These are phyloP conservation scores for Cladosporium colombiae DNA, from an alignment of 2,329 filamentous ascomycete species.

Conservation along the genomic window DNA sequence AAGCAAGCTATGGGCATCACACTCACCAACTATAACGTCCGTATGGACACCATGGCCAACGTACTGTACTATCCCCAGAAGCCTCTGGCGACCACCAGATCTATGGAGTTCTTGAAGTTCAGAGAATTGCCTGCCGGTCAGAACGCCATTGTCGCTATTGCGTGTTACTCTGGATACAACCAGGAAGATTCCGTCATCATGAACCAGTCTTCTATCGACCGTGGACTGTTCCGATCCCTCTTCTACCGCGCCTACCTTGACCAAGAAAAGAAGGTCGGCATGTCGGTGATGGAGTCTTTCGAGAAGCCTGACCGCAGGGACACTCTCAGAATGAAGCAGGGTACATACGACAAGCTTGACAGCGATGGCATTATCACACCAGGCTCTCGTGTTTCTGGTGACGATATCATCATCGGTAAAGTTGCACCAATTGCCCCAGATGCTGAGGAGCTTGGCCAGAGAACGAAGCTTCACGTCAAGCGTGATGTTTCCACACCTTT, in stretches of 20 bases:
- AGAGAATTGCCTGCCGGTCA: constrained; percentile 94
- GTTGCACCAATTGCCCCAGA: constrained; percentile 93
- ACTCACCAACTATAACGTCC: constrained; percentile 91
- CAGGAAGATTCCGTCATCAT: constrained; percentile 99
- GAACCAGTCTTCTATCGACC: constrained; percentile 99
- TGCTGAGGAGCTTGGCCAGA: constrained; percentile 87
- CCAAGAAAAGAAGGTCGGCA: constrained; percentile 92
- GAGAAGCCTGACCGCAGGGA: constrained; percentile 90
- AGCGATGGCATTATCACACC: constrained; percentile 94
- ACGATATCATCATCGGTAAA: constrained; percentile 99
- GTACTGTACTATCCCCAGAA: constrained; percentile 99
- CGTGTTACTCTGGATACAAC: constrained; percentile 97
- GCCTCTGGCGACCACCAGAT: constrained; percentile 89
- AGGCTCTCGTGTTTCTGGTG: constrained; percentile 90
- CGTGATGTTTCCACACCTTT: constrained; percentile 94
- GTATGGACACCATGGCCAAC: constrained; percentile 99
- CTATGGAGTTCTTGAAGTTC: constrained; percentile 99
- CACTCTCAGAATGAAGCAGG: constrained; percentile 85
- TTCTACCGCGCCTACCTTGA: constrained; percentile 98
- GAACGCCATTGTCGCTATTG: constrained; percentile 97
- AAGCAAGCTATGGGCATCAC: constrained; percentile 99
- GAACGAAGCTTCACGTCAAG: constrained; percentile 86
- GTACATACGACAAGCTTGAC: constrained; percentile 75
- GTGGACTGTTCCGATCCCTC: constrained; percentile 92
- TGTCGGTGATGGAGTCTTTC: constrained; percentile 89